Conservation (phyloP, 176 grass and related monocot species). For the Lolium rigidum region DNA sequence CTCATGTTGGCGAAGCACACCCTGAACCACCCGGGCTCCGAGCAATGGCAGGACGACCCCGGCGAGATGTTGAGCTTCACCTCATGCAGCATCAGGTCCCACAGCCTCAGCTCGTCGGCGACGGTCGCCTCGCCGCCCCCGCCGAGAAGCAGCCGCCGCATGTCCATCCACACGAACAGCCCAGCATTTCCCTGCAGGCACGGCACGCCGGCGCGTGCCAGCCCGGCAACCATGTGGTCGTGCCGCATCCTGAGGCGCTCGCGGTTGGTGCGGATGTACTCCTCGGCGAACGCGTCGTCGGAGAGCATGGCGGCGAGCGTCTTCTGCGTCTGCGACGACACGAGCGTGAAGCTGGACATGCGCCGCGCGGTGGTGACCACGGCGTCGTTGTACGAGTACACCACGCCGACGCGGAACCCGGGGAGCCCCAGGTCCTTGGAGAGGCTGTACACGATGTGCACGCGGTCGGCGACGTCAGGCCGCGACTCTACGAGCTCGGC, state of each 20-base stretch:
- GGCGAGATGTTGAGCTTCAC: slow-evolving; percentile 85
- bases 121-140: slow-evolving; percentile 35
- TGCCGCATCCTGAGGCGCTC: slow-evolving; percentile 63
- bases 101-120: slow-evolving; percentile 68
- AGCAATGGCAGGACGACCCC: slow-evolving; percentile 88
- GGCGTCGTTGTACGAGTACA: slow-evolving; percentile 86
- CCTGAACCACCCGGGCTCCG: slow-evolving; percentile 89
- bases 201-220: slow-evolving; percentile 61
- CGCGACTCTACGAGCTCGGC: slow-evolving; percentile 68
- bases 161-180: slow-evolving; percentile 94
- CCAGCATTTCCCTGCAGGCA: slow-evolving; percentile 76
- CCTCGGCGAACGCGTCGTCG: slow-evolving; percentile 56
- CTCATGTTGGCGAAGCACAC: slow-evolving; percentile 97
- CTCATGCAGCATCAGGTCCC: slow-evolving; percentile 64
- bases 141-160: slow-evolving; percentile 45
- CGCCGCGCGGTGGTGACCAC: slow-evolving; percentile 80
- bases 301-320: slow-evolving; percentile 74
- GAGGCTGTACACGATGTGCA: slow-evolving; percentile 94
- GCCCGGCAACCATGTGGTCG: slow-evolving; percentile 56
- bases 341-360: slow-evolving; percentile 96
- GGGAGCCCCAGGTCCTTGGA: slow-evolving; percentile 90
- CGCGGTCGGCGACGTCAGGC: slow-evolving; percentile 42
- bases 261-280: slow-evolving; percentile 74
- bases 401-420: slow-evolving; percentile 73
- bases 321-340: slow-evolving; percentile 91